Evolutionary conservation across 2,329 filamentous ascomycete species (phyloP), one percentile per base, ranked within the genome.

Genomic region (Colletotrichum trifolii): DNA sequence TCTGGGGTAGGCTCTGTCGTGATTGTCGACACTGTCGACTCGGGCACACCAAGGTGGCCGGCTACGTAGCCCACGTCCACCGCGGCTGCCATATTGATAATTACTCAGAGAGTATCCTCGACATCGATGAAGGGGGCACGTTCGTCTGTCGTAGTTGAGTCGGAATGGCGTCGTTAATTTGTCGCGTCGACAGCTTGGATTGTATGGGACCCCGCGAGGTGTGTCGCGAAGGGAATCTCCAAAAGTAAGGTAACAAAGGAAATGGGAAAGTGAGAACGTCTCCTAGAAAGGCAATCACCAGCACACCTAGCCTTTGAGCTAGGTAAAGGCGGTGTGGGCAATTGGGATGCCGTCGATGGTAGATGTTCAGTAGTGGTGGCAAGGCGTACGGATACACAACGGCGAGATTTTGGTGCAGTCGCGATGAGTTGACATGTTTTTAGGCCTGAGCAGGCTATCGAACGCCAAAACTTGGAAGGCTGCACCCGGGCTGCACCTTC

Each of bases 21-120:
- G 71, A 89, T 78, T 33, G 85, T 82, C 52, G 84, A 80, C 53
- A 95, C 75, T 34, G 85, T 87, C 17, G 84, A 81, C 78, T 92
- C 85, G 35, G 90, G 85, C 75, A 94, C 80, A 73, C 87, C 85
- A 73, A 91, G 87, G 73, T 92, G 90, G 76, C 87, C 85, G 76
- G 91, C 89, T 72, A 95, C 81, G 79, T 92, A 93, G 78, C 85
- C 86, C 70, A 90, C 81, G 80, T 95, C 91, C 73, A 94, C 77
- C 69, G 75, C 77, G 67, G 76, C 76, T 72, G 80, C 79, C 80
- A 82, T 82, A 67, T 67, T 77, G 52, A 64, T 56, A 12, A 34
- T 56, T 2, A 9, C 52, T 66, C 52, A 66, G 13, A 33, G 17
- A 45, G 17, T 36, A 13, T 60, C 40, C 40, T 66, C 34, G 60